Evolutionary conservation across 192 early-diverging fungal species (phyloP).

Genomic region (Backusella parvicylindrica): DNA sequence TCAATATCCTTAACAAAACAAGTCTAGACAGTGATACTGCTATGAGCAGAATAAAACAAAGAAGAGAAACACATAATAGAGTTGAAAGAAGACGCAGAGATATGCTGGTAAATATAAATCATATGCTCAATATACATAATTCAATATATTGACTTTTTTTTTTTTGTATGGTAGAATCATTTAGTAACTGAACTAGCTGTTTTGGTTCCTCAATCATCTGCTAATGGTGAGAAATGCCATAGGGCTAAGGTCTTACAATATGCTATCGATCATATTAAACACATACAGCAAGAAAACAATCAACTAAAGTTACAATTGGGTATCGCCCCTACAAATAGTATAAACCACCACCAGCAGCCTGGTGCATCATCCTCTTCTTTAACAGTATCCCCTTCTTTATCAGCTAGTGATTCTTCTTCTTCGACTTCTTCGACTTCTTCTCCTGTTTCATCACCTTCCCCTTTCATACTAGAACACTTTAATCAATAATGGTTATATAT

Average conservation of each 20-base stretch:
- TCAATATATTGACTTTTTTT: background rate
- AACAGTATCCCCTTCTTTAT: background rate
- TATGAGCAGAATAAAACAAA: conserved; percentile 60
- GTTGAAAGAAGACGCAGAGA: conserved; percentile 69
- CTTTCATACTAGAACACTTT: background rate
- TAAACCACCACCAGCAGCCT: background rate
- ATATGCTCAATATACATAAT: conserved; percentile 1
- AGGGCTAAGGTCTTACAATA: conserved; percentile 42
- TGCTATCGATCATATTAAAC: conserved; percentile 54
- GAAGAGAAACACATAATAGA: conserved; percentile 71
- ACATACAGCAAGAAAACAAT: conserved; percentile 53
- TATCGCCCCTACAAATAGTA: background rate
- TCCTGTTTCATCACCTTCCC: background rate
- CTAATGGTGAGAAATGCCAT: conserved; percentile 40
- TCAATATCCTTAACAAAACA: conserved; percentile 71
- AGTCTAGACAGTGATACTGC: conserved; percentile 67
- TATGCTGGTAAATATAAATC: conserved; percentile 41
- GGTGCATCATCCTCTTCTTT: background rate
- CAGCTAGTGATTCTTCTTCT: background rate
- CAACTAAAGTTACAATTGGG: conserved; percentile 29
- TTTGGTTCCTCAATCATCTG: conserved; percentile 32
- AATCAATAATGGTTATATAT: background rate
- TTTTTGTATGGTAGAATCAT: conserved; percentile 2
- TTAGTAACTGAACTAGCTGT: conserved; percentile 45
- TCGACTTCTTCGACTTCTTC: background rate